Evolutionary conservation across 306 rosid genomes (phyloP).

Genomic region (Cucumis cinereus): DNA sequence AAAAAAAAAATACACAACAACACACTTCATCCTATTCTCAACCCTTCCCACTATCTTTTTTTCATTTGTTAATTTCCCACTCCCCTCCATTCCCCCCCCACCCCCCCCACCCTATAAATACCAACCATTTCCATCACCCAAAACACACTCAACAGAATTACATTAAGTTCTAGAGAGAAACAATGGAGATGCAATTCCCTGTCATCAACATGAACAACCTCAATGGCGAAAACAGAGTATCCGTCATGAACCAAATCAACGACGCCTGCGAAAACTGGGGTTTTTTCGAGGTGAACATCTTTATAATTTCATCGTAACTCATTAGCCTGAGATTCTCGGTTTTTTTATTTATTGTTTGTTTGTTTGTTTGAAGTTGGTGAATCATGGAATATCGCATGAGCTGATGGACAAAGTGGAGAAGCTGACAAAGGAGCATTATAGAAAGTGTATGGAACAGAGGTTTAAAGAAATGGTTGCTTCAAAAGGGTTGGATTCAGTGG

Average conservation of each 20-base stretch:
- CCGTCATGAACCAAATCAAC: constrained; percentile 52
- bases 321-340: not conserved
- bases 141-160: not conserved
- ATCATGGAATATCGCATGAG: constrained; percentile 72
- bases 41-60: not conserved
- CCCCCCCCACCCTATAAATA: constrained; percentile 2
- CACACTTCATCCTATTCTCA: not conserved
- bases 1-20: not conserved
- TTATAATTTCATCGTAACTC: not conserved
- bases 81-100: not conserved
- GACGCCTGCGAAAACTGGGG: constrained; percentile 99
- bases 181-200: constrained; percentile 42
- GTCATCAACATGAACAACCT: constrained; percentile 66
- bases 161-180: not conserved
- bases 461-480: constrained; percentile 67
- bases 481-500: constrained; percentile 51
- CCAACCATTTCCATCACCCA: not conserved
- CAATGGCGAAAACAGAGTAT: constrained; percentile 41
- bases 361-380: constrained; percentile 38
- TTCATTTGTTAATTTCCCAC: not conserved
- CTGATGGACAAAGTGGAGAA: constrained; percentile 76
- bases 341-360: not conserved
- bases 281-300: constrained; percentile 57
- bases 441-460: constrained; percentile 64
- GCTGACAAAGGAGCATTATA: constrained; percentile 84